Evolutionary conservation across 1,139 yeast genomes (phyloP).

Genomic region (Blastobotrys elegans): DNA sequence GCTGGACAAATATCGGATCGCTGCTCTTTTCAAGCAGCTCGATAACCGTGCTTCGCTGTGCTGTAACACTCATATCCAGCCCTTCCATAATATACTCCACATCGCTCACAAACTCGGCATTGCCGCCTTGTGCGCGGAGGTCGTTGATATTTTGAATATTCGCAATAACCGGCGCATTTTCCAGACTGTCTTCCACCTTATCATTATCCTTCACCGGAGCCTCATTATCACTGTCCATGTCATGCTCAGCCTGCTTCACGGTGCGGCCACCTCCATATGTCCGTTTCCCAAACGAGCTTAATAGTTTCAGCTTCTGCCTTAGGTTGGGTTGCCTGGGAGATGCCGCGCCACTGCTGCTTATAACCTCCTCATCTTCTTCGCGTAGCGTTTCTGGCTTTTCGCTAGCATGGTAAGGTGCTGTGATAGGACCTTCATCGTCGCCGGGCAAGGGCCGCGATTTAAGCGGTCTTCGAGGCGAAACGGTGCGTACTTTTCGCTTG

Average conservation of each 20-base stretch:
- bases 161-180: background rate
- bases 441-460: slow-evolving; percentile 1
- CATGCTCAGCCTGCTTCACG: background rate
- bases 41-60: slow-evolving; percentile 21
- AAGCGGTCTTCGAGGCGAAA: background rate
- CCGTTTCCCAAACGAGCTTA: slow-evolving; percentile 5
- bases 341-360: too few species aligned
- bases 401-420: too few species aligned
- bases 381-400: too few species aligned
- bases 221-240: background rate
- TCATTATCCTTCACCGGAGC: slow-evolving; percentile 6
- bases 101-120: slow-evolving; percentile 34
- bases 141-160: slow-evolving; percentile 29
- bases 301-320: slow-evolving; percentile 2
- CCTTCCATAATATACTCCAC: slow-evolving; percentile 39
- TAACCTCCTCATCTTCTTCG: background rate
- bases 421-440: background rate
- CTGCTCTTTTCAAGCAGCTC: slow-evolving; percentile 29
- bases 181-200: slow-evolving; percentile 7
- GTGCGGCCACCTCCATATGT: slow-evolving; percentile 11
- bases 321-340: background rate
- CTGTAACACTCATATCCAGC: slow-evolving; percentile 16
- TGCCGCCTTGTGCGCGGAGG: slow-evolving; percentile 38
- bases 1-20: slow-evolving; percentile 26
- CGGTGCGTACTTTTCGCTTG: background rate